Evolutionary conservation across 208 protist genomes (phyloP).

Genomic region (Herpetomonas samuelpessoai): DNA sequence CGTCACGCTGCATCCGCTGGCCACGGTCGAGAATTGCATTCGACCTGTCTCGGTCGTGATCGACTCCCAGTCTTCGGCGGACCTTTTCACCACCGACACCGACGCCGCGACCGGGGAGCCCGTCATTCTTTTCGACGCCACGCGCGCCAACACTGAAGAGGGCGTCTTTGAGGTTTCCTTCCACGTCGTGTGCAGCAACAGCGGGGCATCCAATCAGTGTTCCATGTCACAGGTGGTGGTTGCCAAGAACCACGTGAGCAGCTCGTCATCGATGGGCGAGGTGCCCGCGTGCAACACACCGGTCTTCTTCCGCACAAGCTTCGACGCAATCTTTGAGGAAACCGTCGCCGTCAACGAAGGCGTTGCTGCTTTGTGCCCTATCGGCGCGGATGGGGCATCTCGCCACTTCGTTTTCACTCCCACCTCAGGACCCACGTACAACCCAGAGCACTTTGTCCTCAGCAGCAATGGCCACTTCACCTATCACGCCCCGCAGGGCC

Average conservation of each 20-base stretch:
- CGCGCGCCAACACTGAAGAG: slow-evolving; percentile 17
- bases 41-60: slow-evolving; percentile 8
- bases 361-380: slow-evolving; percentile 23
- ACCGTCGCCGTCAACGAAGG: slow-evolving; percentile 14
- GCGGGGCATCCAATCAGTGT: slow-evolving; percentile 16
- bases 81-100: slow-evolving; percentile 20
- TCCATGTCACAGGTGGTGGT: slow-evolving; percentile 25
- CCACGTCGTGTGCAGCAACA: slow-evolving; percentile 37
- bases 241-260: slow-evolving; percentile 9
- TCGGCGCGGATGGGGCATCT: neutral
- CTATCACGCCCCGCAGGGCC: slow-evolving; percentile 25
- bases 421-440: slow-evolving; percentile 17
- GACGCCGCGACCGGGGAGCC: slow-evolving; percentile 11
- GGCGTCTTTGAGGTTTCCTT: slow-evolving; percentile 44
- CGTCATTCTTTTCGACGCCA: slow-evolving; percentile 38
- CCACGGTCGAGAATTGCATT: slow-evolving; percentile 21
- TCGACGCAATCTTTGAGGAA: slow-evolving; percentile 12
- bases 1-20: slow-evolving; percentile 7
- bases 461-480: slow-evolving; percentile 14
- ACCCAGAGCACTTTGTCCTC: slow-evolving; percentile 19
- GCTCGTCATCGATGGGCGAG: neutral
- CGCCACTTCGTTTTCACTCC: slow-evolving; percentile 7
- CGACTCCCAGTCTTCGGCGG: neutral
- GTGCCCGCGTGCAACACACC: slow-evolving; percentile 13
- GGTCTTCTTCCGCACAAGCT: slow-evolving; percentile 19